Evolutionary conservation across 176 grass and related monocot species (phyloP), one percentile per base, ranked within the genome.

Genomic region (Bolboschoenus planiculmis): DNA sequence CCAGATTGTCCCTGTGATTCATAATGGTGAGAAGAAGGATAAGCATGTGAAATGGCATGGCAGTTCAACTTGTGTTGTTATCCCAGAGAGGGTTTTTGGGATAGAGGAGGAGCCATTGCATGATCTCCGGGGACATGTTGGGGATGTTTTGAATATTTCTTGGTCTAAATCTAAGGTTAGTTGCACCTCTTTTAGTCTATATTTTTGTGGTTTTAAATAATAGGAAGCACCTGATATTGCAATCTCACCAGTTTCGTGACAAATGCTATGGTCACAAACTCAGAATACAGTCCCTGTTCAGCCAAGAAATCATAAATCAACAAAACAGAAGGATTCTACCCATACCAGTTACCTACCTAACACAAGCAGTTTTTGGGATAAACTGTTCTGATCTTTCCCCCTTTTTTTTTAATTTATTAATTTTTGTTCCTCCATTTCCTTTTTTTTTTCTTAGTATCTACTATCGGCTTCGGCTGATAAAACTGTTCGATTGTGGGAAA

Each of bases 141-240:
- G 86, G 83, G 84, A 63, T 83, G 80, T 97, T 65, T 89, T 97
- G 91, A 91, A 94, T 89, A 89, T 97, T 71, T 92, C 94, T 30
- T 97, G 94, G 94, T 97, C 94, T 18, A 91, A 68, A 61, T 90
- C 88, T 76, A 93, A 89, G 87, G 94, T 94, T 42, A 94, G 67
- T 33, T 83, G 14, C 65, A 5, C 84, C 47, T 61, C 56, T 33
- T 30, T 85, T 42, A 56, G 78, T 46, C 4, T 62, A 39, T 71
- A 73, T 39, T 33, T 47, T 73, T 71, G 11, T 75, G 63, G 53
- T 80, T 83, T 60, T 53, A 13, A 15, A 33, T 90, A 55, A 86
- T 58, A 83, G 67, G 40, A 21, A 57, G 55, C 83, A 78, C 18
- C 65, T 21, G 16, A 70, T 70, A 70, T 42, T 18, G 36, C 65